Base-by-base conservation (phyloP, 495 filamentous ascomycete genomes). In the Penicillium subrubescens region DNA sequence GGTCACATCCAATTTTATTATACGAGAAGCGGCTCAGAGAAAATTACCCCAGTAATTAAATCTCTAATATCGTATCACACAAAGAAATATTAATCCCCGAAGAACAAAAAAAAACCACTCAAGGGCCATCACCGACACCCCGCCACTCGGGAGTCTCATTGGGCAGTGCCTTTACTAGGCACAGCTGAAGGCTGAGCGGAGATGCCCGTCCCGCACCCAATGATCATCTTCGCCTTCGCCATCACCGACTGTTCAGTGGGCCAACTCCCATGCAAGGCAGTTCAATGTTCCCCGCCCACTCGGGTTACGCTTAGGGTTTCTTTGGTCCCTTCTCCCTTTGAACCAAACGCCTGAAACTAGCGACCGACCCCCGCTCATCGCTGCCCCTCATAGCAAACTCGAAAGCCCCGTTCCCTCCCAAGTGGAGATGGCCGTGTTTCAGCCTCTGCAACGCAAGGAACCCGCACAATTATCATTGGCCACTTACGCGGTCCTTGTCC, bases 361-460 rank as follows among this genome's bases (percentile, higher is more conserved):
- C 46, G 58, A 60, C 29, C 59, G 12, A 31, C 25, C 43, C 27
- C 41, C 41, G 57, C 41, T 15, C 41, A 60, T 52, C 44, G 29
- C 39, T 50, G 56, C 57, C 57, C 57, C 44, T 48, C 41, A 34
- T 46, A n/a, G 44, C 29, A 31, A 52, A 25, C 31, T 50, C 57
- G 8, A 17, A n/a, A n/a, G 2, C 14, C 19, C 37, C 48, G 48
- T 53, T 54, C 34, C 44, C 21, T 12, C 0, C 0, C 50, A 12
- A 48, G 60, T 54, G 60, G 51, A 55, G 48, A 51, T 54, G 50
- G 51, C 21, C 33, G 27, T 54, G 60, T 62, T 62, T 62, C 60
- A 62, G 60, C 60, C 60, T 62, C 60, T 62, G 60, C 60, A 62
- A 62, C 60, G 60, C 60, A 62, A 62, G 60, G 60, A 43, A 27